Conservation (phyloP, 352 stramenopile genomes). For the Globisporangium takayamanum region DNA sequence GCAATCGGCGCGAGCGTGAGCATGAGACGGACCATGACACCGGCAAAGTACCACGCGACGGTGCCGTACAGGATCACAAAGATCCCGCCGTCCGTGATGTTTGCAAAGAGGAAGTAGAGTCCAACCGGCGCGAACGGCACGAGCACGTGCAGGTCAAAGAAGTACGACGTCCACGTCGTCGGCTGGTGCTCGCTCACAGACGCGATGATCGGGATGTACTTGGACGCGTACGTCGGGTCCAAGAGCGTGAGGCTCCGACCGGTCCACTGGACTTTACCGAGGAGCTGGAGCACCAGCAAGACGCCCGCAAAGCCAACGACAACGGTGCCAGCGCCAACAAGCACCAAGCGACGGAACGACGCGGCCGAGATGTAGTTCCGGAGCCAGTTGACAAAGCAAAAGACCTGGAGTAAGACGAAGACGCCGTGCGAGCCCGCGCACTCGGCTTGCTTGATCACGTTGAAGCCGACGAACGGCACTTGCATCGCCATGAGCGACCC, state of each 20-base stretch:
- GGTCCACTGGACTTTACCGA: slow-evolving; percentile 87
- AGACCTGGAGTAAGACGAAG: slow-evolving; percentile 91
- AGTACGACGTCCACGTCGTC: slow-evolving; percentile 92
- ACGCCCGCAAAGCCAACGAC: slow-evolving; percentile 45
- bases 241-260: slow-evolving; percentile 87
- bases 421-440: slow-evolving; percentile 84
- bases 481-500: slow-evolving; percentile 95
- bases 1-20: slow-evolving; percentile 88
- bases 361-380: slow-evolving; percentile 66
- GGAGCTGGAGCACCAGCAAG: slow-evolving; percentile 75
- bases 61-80: slow-evolving; percentile 93
- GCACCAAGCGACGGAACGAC: slow-evolving; percentile 70
- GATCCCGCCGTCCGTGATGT: slow-evolving; percentile 85
- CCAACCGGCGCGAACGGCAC: slow-evolving; percentile 89
- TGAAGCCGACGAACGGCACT: slow-evolving; percentile 97
- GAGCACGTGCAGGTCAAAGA: slow-evolving; percentile 90
- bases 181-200: slow-evolving; percentile 93
- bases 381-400: slow-evolving; percentile 71
- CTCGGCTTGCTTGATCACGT: slow-evolving; percentile 90
- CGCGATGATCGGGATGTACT: slow-evolving; percentile 94
- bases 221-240: slow-evolving; percentile 89
- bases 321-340: slow-evolving; percentile 47
- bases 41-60: slow-evolving; percentile 90
- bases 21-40: slow-evolving; percentile 92
- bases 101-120: slow-evolving; percentile 87